A percentile compares a stretch with the other conserved stretches of the same genome.
phyloP scores from a whole-genome alignment of 2,329 filamentous ascomycete genomes.

The Aureobasidium lini region DNA sequence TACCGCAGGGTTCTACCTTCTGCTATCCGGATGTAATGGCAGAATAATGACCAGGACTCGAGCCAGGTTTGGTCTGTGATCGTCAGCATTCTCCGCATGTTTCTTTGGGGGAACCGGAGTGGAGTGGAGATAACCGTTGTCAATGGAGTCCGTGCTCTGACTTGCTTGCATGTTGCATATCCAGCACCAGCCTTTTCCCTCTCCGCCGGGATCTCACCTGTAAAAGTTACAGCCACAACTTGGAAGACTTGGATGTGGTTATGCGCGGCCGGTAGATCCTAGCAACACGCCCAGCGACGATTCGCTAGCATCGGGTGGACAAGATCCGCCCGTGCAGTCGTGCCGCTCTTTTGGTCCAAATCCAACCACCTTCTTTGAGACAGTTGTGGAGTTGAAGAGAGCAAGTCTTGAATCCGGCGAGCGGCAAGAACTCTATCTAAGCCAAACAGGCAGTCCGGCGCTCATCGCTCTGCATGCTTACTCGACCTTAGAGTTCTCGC shows the following conservation, averaged over 20 bases:
- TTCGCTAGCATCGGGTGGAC: slow-evolving; percentile 7
- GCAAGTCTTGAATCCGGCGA: neutral
- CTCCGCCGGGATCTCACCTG: neutral
- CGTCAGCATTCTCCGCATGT: slow-evolving; percentile 7
- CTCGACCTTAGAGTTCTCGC: slow-evolving; percentile 8
- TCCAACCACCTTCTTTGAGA: slow-evolving; percentile 12
- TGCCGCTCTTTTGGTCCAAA: neutral
- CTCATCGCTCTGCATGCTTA: slow-evolving; percentile 11
- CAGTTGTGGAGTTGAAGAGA: slow-evolving; percentile 5
- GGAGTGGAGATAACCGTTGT: slow-evolving; percentile 7
- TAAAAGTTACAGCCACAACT: slow-evolving; percentile 2
- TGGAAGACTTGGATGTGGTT: neutral
- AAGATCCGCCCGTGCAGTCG: neutral
- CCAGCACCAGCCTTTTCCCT: neutral
- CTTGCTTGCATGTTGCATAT: neutral
- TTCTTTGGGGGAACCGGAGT: neutral
- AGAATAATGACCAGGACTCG: neutral
- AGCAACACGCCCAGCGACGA: neutral
- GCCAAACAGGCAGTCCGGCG: neutral
- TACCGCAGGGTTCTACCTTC: neutral
- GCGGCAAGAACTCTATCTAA: slow-evolving; percentile 2
- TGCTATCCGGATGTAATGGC: neutral
- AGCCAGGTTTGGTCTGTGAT: slow-evolving; percentile 4
- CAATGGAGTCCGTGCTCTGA: neutral
- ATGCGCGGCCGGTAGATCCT: slow-evolving; percentile 7